Evolutionary conservation across 139 green algal genomes (phyloP).

Genomic region (Haematococcus sp.): DNA sequence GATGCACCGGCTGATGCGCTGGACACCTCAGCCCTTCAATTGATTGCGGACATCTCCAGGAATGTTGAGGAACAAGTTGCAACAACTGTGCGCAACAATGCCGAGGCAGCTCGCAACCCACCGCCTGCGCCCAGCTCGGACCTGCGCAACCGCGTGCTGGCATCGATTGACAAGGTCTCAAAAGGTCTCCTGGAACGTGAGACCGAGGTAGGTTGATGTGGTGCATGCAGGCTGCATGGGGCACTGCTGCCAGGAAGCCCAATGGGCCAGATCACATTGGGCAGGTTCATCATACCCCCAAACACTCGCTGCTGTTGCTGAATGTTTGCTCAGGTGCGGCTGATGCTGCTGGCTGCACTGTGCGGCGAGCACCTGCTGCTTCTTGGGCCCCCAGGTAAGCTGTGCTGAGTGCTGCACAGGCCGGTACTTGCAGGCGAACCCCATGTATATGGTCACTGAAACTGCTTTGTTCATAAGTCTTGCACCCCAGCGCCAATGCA

Average conservation of each 20-base stretch:
- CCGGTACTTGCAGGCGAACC: no score
- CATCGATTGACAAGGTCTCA: conserved; percentile 53
- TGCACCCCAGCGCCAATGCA: no score
- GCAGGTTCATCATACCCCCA: neutral
- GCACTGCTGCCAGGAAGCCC: neutral
- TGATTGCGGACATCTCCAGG: no score
- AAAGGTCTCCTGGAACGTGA: conserved; percentile 82
- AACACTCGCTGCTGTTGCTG: neutral
- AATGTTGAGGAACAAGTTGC: no score
- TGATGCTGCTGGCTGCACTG: conserved; percentile 88
- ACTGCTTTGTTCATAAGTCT: no score
- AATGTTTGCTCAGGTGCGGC: conserved; percentile 56
- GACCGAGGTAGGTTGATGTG: conserved; percentile 60
- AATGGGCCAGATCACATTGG: neutral
- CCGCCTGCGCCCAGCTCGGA: neutral
- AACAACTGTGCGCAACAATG: no score
- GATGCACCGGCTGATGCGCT: no score
- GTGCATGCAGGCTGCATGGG: neutral
- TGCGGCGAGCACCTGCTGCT: conserved; percentile 87
- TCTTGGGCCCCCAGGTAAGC: conserved; percentile 60
- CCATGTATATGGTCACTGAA: no score
- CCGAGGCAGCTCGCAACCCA: neutral
- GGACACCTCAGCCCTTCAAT: no score
- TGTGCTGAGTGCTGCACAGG: no score
- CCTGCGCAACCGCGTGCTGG: conserved; percentile 50